Evolutionary conservation across 1,284 basidiomycete genomes (phyloP), one percentile per base, ranked within the genome.

Genomic region (Cystobasidiaceae sp.): DNA sequence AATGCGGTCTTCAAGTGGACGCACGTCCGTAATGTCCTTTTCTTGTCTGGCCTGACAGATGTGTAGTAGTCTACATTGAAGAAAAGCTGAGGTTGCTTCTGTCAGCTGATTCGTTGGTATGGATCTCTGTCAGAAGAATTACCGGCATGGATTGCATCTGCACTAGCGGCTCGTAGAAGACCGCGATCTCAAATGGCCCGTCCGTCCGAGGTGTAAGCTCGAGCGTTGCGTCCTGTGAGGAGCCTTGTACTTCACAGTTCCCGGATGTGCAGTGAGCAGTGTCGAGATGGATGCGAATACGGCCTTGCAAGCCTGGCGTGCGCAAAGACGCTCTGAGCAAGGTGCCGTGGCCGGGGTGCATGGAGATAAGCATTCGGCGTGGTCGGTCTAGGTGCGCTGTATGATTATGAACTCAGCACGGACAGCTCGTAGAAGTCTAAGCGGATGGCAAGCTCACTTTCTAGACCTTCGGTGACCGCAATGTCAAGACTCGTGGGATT

Each of bases 311-410:
- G n/a, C 19, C 37, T 5, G 37, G n/a, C 21, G 37, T 46, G 21
- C 41, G 44, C 0, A 59, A 25, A 7, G 17, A 41, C 28, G 37
- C 3, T 30, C 78, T 80, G 8, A 77, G 75, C 23, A 89, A 71
- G 21, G 81, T 74, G 72, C 89, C 90, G 43, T 86, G 81, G 8
- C 89, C 87, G 5, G 84, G 82, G 15, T 79, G 81, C 15, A 91
- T 66, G 2, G 78, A 76, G 28, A 89, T 75, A 57, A 83, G 77
- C 8, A 88, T 75, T 27, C 75, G 79, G 15, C 85, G 78, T 6
- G 80, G 77, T 64, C 80, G 79, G 34, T 87, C 87, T 28, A 90
- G 81, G 73, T 86, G 82, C 66, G 88, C 89, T 90, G 68, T 15
- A 32, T 28, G 34, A 46, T 48, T 49, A 67, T 68, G 27, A 8